These are phyloP conservation scores for Sporothrix luriei DNA, from an alignment of 2,329 filamentous ascomycete species.

Conservation along the genomic window DNA sequence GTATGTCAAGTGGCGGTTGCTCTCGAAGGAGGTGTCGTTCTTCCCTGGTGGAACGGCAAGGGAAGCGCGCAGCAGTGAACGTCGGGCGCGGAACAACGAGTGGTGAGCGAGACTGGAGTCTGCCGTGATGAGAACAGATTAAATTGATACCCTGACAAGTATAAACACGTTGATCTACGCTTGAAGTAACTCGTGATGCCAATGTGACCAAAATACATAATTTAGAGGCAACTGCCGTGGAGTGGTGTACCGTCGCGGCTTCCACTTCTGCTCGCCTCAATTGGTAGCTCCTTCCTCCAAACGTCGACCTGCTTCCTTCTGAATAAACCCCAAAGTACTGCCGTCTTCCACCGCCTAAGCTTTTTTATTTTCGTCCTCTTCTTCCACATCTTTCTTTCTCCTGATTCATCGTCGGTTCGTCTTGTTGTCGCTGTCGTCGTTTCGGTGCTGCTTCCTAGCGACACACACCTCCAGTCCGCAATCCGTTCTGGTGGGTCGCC, in stretches of 20 bases:
- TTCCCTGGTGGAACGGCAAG: background rate
- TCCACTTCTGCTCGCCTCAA: background rate
- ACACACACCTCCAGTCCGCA: background rate
- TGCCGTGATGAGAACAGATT: background rate
- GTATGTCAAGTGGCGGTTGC: constrained; percentile 11
- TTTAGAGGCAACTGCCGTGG: background rate
- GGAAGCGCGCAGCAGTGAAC: background rate
- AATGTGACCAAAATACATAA: background rate
- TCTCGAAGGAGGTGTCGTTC: constrained; percentile 10
- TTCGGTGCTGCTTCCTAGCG: background rate
- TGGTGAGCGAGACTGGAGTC: background rate
- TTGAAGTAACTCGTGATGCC: background rate
- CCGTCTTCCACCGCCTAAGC: background rate
- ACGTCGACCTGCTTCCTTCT: background rate
- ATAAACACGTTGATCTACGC: background rate
- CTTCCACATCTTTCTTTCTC: background rate
- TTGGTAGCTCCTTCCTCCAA: background rate
- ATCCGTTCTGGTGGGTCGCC: constrained; percentile 3
- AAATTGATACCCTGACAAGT: background rate
- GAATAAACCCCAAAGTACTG: background rate
- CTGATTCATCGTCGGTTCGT: background rate
- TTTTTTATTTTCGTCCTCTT: background rate
- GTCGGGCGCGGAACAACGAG: background rate
- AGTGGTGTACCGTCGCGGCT: background rate
- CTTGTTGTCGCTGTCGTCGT: background rate